Percentiles rank a stretch among this genome's conserved stretches.
Conservation (phyloP, 75 land plant genomes). For the Pseudotsuga menziesii region DNA sequence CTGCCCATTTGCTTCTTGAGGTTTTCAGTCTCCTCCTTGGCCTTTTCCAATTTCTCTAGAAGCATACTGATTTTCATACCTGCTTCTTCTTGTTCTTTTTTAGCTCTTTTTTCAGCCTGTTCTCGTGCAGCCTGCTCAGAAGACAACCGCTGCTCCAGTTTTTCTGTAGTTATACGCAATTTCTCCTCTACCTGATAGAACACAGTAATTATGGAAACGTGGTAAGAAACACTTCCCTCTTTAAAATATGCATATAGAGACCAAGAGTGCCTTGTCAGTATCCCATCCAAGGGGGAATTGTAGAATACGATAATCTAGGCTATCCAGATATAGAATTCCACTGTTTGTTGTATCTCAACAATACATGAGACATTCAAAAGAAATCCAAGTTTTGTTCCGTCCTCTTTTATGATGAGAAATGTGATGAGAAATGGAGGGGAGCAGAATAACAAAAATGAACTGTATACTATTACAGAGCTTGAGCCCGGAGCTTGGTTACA, state of each 20-base stretch:
- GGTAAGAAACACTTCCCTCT: neutral
- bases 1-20: constrained; percentile 16
- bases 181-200: constrained; percentile 22
- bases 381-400: no score
- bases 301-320: neutral
- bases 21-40: constrained; percentile 25
- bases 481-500: no score
- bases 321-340: neutral
- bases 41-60: constrained; percentile 16
- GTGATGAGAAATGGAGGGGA: no score
- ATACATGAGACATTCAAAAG: neutral
- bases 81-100: constrained; percentile 12
- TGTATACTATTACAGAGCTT: no score
- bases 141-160: constrained; percentile 22
- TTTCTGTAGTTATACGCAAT: constrained; percentile 23
- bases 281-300: neutral
- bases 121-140: constrained; percentile 31
- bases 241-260: neutral
- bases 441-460: no score
- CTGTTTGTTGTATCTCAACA: neutral
- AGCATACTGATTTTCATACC: constrained; percentile 16
- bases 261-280: neutral
- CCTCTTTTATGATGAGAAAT: no score
- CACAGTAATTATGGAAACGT: neutral
- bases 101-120: constrained; percentile 22